Base-by-base conservation (phyloP, 2,329 filamentous ascomycete species). In the Zymoseptoria brevis region DNA sequence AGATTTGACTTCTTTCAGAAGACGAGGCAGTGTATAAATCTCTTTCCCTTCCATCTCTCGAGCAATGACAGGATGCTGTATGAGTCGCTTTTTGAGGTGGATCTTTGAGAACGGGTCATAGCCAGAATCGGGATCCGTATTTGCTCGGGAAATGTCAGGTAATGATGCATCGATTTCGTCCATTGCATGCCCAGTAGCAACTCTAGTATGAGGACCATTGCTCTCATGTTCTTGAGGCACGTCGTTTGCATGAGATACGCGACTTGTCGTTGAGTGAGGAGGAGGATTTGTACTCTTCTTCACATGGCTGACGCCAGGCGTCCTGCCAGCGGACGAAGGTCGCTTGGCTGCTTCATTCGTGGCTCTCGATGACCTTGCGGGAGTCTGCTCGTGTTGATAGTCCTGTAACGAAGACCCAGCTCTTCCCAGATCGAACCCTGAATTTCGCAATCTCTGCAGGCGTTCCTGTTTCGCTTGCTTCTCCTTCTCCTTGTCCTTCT, bases 21-120 rank as follows among this genome's bases (percentile, higher is more conserved):
- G 79, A 64, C 95, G 88, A 5, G 93, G 89, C 62, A 99, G 81
- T 1, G 82, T 82, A 66, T 91, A 88, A 2, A 87, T 79, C 56
- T 88, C 89, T 73, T 94, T 96, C 35, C 84, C 85, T 5, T 86
- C 80, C 13, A 99, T 79, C 3, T 89, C 89, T 22, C 92, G 86
- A 1, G 88, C 85, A 21, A 99, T 79, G 19, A 88, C 86, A 21
- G 83, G 83, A 73, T 97, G 92, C 1, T 91, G 88, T 52, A 97
- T 82, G 45, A 90, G 87, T 30, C 94, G 85, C 62, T 86, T 90
- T 4, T 88, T 89, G 13, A 99, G 81, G 71, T 96, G 91, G 45
- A 92, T 79, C 29, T 86, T 84, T 5, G 94, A 96, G 72, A 92
- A 96, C 2, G 89, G 83, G 68, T 99, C 94, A 67, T 94, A 95